Evolutionary conservation across 2,329 filamentous ascomycete species (phyloP), one percentile per base, ranked within the genome.

Genomic region (Myriosclerotinia scirpicola): DNA sequence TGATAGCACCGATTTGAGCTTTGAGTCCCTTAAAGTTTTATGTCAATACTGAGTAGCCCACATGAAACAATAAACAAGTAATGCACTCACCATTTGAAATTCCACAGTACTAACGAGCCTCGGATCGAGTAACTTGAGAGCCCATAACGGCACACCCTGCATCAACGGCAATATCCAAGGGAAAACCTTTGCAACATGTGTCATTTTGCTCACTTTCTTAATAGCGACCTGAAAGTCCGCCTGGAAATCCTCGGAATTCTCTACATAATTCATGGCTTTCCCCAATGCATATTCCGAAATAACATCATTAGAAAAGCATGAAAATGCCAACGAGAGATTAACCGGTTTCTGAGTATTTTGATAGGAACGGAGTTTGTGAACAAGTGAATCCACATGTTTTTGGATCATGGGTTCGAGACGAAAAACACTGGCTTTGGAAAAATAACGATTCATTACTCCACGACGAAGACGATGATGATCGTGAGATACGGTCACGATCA

Each of bases 11-110:
- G 30, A 76, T 72, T 52, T 76, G 71, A n/a, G 69, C 66, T 20
- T 73, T 78, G 11, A 81, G 71, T 54, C 77, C 71, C 69, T 82
- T 36, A 5, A 5, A 58, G n/a, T 36, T 6, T 3, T 2, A 2
- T 14, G 36, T 60, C 7, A 65, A 42, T 22, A 14, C 12, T n/a
- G 30, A 34, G 30, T 34, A 30, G n/a, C n/a, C 40, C 58, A 34
- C 60, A 40, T 46, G 3, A 36, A 15, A 36, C 12, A 17, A 22
- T 2, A 17, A 52, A 11, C 15, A 15, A 20, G 9, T 11, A 20
- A 2, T 58, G 68, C 53, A 55, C 66, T 54, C 66, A 68, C 66
- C 36, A 66, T 64, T 20, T 67, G 52, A 30, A 52, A 55, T 20
- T 42, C 22, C 20, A 67, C 65, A 34, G 56, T 34, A 36, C 52